Percentiles rank a stretch among this genome's conserved stretches.
Evolutionary conservation across 2,329 filamentous ascomycete species (phyloP).

Genomic region (Apiospora phragmitis): DNA sequence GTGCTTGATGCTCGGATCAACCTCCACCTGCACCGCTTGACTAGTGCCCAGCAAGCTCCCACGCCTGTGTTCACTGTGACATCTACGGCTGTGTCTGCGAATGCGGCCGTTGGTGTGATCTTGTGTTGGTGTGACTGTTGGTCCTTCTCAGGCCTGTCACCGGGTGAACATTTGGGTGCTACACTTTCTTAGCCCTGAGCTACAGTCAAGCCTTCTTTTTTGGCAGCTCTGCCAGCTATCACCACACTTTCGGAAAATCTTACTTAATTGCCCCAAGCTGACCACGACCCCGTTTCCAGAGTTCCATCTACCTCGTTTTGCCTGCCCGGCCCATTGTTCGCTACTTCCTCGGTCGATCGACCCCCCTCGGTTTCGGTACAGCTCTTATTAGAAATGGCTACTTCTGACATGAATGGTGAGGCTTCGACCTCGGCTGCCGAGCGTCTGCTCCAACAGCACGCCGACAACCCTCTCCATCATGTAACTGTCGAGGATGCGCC

Average conservation of each 20-base stretch:
- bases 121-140: not conserved
- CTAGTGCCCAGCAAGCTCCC: not conserved
- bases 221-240: not conserved
- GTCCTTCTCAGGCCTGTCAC: not conserved
- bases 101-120: not conserved
- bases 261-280: not conserved
- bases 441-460: conserved; percentile 65
- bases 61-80: not conserved
- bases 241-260: not conserved
- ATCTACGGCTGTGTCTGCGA: not conserved
- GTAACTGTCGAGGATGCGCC: conserved; percentile 77
- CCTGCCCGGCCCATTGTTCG: conserved; percentile 7
- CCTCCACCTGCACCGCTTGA: not conserved
- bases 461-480: conserved; percentile 50
- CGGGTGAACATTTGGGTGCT: not conserved
- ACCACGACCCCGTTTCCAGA: not conserved
- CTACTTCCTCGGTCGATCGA: conserved; percentile 19
- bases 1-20: not conserved
- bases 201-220: not conserved
- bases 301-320: conserved; percentile 2
- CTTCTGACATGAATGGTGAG: conserved; percentile 37
- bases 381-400: conserved; percentile 39
- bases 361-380: conserved; percentile 17
- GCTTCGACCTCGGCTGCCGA: conserved; percentile 56
- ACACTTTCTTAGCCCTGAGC: not conserved